These are phyloP conservation scores for Spathaspora arborariae DNA, from an alignment of 805 yeast species.

Conservation along the genomic window DNA sequence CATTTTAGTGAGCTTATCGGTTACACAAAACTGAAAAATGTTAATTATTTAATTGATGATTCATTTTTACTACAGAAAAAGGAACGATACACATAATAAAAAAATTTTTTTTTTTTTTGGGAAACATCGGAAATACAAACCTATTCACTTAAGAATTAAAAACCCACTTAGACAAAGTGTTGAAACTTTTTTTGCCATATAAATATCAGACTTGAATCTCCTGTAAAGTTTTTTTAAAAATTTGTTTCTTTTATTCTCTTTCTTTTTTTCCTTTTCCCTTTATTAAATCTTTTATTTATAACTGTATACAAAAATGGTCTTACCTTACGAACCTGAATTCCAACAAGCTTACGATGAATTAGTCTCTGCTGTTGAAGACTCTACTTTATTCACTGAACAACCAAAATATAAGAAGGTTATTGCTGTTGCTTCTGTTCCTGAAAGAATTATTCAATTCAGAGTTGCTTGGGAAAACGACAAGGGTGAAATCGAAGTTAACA, in stretches of 20 bases:
- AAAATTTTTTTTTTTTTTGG: neutral
- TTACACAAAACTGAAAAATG: neutral
- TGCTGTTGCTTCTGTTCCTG: constrained; percentile 91
- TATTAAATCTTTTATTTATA: neutral
- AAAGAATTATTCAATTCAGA: constrained; percentile 94
- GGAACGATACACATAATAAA: constrained; percentile 1
- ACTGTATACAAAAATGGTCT: constrained; percentile 50
- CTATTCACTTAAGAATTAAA: neutral
- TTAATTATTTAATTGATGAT: neutral
- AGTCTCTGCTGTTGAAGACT: constrained; percentile 81
- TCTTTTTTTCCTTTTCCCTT: neutral
- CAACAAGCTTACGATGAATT: constrained; percentile 98
- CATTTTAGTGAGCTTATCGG: neutral
- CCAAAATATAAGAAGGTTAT: constrained; percentile 88
- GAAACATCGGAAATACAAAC: neutral
- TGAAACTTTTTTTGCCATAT: neutral
- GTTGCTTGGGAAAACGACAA: constrained; percentile 97
- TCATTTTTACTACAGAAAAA: neutral
- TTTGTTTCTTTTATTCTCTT: neutral
- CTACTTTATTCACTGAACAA: constrained; percentile 81
- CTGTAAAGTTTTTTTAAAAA: neutral
- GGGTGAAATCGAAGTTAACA: constrained; percentile 88
- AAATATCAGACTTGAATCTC: neutral
- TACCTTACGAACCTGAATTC: constrained; percentile 95
- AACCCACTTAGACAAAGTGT: neutral